Base-by-base conservation (phyloP, 2,329 filamentous ascomycete genomes). In the Lachnellula cervina region DNA sequence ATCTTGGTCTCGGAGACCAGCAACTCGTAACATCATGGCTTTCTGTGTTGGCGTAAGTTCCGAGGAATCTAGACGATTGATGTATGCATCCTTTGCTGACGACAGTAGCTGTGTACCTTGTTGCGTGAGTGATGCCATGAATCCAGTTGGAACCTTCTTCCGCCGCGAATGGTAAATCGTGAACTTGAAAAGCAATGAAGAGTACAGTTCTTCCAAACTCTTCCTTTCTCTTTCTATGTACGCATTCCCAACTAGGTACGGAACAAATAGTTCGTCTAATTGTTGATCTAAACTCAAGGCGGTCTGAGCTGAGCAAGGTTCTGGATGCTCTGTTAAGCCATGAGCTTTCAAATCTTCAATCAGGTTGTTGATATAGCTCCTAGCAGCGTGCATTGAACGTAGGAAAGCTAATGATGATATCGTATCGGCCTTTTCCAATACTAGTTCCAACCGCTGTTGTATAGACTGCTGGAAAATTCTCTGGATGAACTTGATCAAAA, bases 401-500 rank as follows among this genome's bases (percentile, higher is more conserved):
- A 99, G 74, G 69, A 97, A 99, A 1, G 94, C 92, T 32, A 99
- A 76, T 0, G 91, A 92, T 0, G 95, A 99, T 16, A 97, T 86
- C 5, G 88, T 89, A 62, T 90, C 88, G 16, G 94, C 94, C 74
- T 97, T 97, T 65, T 96, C 92, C 48, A 99, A 77, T 3, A 99
- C 92, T 83, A 96, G 89, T 70, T 99, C 94, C 9, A 99, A 79
- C 14, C 93, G 83, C 71, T 97, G 93, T 72, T 99, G 95, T 59
- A 99, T 92, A 1, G 93, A 97, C 72, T 99, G 94, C 69, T 99
- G 94, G 68, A 99, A 99, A 11, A 99, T 88, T 62, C 94, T 83
- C 72, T 99, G 94, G 51, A 99, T 80, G 66, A 99, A 99, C 65
- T 93, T 93, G 61, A 86, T 86, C 50, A 99, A 76, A 1, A 99